Conservation (phyloP, 495 filamentous ascomycete genomes). For the Podospora tetraspora region DNA sequence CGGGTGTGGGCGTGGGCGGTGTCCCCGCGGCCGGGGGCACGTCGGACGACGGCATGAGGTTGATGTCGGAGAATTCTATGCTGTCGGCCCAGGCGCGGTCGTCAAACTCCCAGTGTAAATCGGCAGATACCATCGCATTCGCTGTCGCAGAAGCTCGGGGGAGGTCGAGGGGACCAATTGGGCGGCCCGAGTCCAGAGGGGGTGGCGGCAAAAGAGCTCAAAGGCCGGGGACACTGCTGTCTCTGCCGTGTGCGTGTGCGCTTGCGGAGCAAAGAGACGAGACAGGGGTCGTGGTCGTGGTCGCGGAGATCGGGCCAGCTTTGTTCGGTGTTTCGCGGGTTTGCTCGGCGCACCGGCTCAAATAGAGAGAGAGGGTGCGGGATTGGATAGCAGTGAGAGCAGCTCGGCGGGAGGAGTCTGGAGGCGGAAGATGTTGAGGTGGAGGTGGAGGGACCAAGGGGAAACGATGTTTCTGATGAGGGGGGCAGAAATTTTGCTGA, state of each 20-base stretch:
- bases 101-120: background rate
- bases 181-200: background rate
- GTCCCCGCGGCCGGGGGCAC: background rate
- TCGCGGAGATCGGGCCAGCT: background rate
- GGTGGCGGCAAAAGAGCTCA: background rate
- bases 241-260: background rate
- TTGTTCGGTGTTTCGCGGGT: background rate
- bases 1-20: conserved; percentile 3
- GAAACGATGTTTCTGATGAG: background rate
- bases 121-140: conserved; percentile 9
- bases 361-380: background rate
- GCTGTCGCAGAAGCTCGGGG: background rate
- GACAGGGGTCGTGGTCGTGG: background rate
- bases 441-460: background rate
- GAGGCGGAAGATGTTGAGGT: background rate
- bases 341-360: background rate
- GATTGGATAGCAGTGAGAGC: too few relatives aligned
- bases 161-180: conserved; percentile 8
- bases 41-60: conserved; percentile 13
- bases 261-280: background rate
- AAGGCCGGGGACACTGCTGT: background rate
- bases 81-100: background rate
- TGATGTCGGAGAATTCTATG: background rate
- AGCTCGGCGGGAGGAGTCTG: too few relatives aligned
- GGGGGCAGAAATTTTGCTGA: background rate